A percentile compares a stretch with the other conserved stretches of the same genome.
Conservation (phyloP, 139 green algal species). For the Chlamydomonas sphaeroides region DNA sequence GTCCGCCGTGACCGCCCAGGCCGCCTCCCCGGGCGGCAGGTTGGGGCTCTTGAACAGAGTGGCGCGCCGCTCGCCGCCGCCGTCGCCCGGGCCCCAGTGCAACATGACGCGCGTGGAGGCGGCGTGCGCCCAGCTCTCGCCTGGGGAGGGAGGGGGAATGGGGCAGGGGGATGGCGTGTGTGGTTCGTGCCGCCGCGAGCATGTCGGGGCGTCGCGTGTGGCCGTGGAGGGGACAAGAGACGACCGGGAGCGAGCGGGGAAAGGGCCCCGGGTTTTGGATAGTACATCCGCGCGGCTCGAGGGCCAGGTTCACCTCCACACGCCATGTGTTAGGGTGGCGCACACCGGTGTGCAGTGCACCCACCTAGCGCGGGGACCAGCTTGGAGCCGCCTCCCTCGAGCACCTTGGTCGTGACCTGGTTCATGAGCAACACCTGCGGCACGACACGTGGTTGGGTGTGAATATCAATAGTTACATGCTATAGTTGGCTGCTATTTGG, state of each 20-base stretch:
- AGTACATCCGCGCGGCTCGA: too few relatives aligned
- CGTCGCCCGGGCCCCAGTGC: constrained; percentile 69
- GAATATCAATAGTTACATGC: too few relatives aligned
- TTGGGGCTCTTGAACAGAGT: constrained; percentile 85
- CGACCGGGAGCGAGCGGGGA: too few relatives aligned
- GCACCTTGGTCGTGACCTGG: constrained; percentile 86
- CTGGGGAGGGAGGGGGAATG: constrained; percentile 29
- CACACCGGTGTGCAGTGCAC: not conserved
- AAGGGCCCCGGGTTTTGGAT: not conserved
- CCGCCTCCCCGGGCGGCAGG: constrained; percentile 62
- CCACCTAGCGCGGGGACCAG: constrained; percentile 74
- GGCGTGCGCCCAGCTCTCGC: constrained; percentile 88
- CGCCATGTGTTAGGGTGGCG: too few relatives aligned
- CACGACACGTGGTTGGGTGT: too few relatives aligned
- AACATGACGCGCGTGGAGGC: constrained; percentile 86
- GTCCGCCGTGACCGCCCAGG: constrained; percentile 69
- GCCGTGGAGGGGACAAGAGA: too few relatives aligned
- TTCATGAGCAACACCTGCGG: constrained; percentile 85
- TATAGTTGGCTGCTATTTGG: too few relatives aligned
- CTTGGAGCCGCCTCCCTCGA: constrained; percentile 45
- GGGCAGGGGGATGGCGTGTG: not conserved
- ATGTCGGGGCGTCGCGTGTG: too few relatives aligned
- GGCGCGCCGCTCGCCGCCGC: constrained; percentile 63
- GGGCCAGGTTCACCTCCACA: too few relatives aligned
- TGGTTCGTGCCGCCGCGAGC: too few relatives aligned